These are phyloP conservation scores for Ophioceras dolichostomum DNA, from an alignment of 2,329 filamentous ascomycete genomes.

Conservation along the genomic window DNA sequence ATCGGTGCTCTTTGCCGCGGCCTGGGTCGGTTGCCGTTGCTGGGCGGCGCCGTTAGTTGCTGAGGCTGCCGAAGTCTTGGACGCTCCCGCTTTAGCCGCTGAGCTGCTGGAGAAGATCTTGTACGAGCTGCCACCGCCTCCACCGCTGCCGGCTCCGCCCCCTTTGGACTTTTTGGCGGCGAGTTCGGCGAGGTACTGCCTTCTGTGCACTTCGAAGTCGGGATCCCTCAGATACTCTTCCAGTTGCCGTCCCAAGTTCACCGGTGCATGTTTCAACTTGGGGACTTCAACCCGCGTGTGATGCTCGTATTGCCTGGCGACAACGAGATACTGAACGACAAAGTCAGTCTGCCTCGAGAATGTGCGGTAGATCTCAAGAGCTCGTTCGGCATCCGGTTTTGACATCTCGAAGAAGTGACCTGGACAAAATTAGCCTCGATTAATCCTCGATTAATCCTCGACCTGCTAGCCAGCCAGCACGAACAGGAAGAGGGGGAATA, in stretches of 20 bases:
- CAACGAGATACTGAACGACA: constrained; percentile 79
- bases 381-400: constrained; percentile 80
- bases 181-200: constrained; percentile 84
- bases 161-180: constrained; percentile 48
- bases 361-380: constrained; percentile 80
- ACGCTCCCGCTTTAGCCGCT: constrained; percentile 19
- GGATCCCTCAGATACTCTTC: constrained; percentile 92
- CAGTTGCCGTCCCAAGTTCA: constrained; percentile 76
- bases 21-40: constrained; percentile 19
- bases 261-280: constrained; percentile 92
- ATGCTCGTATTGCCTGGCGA: constrained; percentile 82
- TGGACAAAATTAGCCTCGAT: constrained; percentile 23
- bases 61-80: constrained; percentile 29
- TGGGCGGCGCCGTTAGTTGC: constrained; percentile 19
- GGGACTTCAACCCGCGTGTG: constrained; percentile 89
- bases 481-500: neutral
- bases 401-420: constrained; percentile 99
- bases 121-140: constrained; percentile 9
- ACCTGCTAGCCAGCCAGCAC: too few relatives aligned
- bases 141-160: too few relatives aligned
- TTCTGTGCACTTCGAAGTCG: constrained; percentile 86
- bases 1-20: constrained; percentile 48
- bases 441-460: too few relatives aligned
- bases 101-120: constrained; percentile 22
- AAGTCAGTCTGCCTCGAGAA: constrained; percentile 89